Evolutionary conservation across 371 early-diverging fungal species (phyloP).

Genomic region (Nematocida sp.): DNA sequence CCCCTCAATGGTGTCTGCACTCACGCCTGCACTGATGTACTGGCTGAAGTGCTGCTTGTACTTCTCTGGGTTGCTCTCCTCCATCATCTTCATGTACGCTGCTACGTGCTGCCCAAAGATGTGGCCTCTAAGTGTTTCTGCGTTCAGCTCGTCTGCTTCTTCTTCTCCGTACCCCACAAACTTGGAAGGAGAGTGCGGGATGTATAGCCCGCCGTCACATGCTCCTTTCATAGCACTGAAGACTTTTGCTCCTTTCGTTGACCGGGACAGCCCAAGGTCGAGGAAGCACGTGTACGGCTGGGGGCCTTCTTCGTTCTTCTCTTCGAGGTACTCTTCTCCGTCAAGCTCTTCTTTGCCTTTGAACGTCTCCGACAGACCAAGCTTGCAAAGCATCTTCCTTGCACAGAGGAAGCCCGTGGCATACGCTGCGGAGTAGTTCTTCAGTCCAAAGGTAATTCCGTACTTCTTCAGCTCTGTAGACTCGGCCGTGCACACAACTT

Average conservation of each 20-base stretch:
- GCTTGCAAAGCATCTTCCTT: constrained; percentile 76
- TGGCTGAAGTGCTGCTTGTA: constrained; percentile 90
- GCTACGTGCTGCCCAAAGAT: constrained; percentile 95
- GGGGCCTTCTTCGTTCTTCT: constrained; percentile 79
- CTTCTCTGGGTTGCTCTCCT: constrained; percentile 92
- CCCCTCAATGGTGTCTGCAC: constrained; percentile 82
- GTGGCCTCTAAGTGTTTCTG: constrained; percentile 86
- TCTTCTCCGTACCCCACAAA: constrained; percentile 88
- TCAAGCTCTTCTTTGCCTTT: constrained; percentile 83
- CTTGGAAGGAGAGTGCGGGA: constrained; percentile 93
- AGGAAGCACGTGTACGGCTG: constrained; percentile 96
- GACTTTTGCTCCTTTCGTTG: constrained; percentile 95
- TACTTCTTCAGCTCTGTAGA: constrained; percentile 92
- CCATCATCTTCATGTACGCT: constrained; percentile 90
- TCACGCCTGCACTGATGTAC: constrained; percentile 81
- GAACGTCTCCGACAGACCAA: constrained; percentile 78
- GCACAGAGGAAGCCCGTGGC: constrained; percentile 93
- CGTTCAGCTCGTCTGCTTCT: constrained; percentile 78
- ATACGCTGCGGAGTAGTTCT: constrained; percentile 99
- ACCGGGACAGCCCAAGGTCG: constrained; percentile 94
- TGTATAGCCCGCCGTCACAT: constrained; percentile 92
- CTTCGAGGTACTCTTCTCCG: constrained; percentile 79
- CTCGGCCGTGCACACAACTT: constrained; percentile 90
- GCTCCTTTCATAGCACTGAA: constrained; percentile 99
- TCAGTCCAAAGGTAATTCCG: constrained; percentile 95